Conservation (phyloP, 2,329 filamentous ascomycete genomes). For the Cercospora sp. region DNA sequence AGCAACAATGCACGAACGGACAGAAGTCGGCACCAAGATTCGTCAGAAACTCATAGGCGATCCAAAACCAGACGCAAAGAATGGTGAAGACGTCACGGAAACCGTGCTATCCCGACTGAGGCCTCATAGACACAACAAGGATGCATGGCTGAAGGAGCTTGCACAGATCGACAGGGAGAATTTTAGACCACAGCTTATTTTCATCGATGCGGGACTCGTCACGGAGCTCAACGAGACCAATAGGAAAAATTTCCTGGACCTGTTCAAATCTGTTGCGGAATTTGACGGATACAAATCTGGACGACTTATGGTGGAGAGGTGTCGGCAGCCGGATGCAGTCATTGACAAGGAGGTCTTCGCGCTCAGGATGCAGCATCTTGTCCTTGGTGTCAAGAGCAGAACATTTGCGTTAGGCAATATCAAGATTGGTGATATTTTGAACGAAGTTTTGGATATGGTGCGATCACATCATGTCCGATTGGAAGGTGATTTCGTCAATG, state of each 20-base stretch:
- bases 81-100: conserved; percentile 77
- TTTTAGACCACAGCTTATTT: conserved; percentile 90
- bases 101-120: conserved; percentile 77
- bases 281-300: conserved; percentile 97
- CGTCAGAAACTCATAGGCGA: conserved; percentile 25
- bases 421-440: conserved; percentile 92
- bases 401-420: conserved; percentile 92
- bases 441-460: conserved; percentile 89
- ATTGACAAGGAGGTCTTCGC: conserved; percentile 89
- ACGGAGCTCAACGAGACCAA: conserved; percentile 89
- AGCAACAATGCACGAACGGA: conserved; percentile 63
- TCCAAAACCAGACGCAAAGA: conserved; percentile 42
- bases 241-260: conserved; percentile 84
- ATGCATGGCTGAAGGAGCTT: conserved; percentile 71
- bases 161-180: conserved; percentile 79
- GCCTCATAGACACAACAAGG: conserved; percentile 67
- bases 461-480: conserved; percentile 87
- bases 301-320: conserved; percentile 92
- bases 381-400: conserved; percentile 82
- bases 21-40: conserved; percentile 18
- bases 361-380: conserved; percentile 93
- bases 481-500: conserved; percentile 97
- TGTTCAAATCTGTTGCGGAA: conserved; percentile 93
- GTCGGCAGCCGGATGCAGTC: conserved; percentile 86
- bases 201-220: conserved; percentile 94